Conservation (phyloP, 257 asterid genomes). For the Eucommia ulmoides region DNA sequence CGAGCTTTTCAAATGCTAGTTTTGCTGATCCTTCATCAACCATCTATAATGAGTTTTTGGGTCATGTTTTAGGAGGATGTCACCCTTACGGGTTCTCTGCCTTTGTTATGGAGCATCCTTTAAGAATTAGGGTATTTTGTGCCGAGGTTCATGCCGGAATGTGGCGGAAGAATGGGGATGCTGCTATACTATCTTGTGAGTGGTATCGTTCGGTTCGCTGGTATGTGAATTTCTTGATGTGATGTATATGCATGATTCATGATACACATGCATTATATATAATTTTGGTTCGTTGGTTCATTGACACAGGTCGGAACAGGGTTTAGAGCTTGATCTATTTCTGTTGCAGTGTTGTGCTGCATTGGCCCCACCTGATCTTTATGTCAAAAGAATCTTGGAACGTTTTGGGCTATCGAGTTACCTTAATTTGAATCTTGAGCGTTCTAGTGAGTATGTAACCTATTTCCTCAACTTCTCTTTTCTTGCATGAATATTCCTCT, state of each 20-base stretch:
- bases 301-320: constrained; percentile 77
- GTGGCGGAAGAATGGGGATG: constrained; percentile 96
- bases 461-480: too few species aligned
- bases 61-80: constrained; percentile 69
- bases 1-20: constrained; percentile 17
- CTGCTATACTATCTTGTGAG: constrained; percentile 66
- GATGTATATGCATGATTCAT: too few species aligned
- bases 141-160: constrained; percentile 94
- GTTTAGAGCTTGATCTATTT: constrained; percentile 91
- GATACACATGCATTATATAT: too few species aligned
- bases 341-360: constrained; percentile 98
- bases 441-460: constrained; percentile 80
- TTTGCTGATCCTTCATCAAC: constrained; percentile 28
- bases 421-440: constrained; percentile 58
- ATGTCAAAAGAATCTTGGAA: constrained; percentile 61
- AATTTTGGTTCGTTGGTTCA: constrained; percentile 4
- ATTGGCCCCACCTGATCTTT: constrained; percentile 87
- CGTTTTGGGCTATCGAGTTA: constrained; percentile 87
- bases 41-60: constrained; percentile 41
- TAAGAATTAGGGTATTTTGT: constrained; percentile 87
- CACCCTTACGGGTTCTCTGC: constrained; percentile 90
- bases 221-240: constrained; percentile 30
- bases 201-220: constrained; percentile 92
- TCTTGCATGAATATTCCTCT: too few species aligned
- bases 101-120: constrained; percentile 88